Percentiles rank a stretch among this genome's conserved stretches.
Evolutionary conservation across 202 grass and related monocot genomes (phyloP).

Genomic region (Setaria viridis): DNA sequence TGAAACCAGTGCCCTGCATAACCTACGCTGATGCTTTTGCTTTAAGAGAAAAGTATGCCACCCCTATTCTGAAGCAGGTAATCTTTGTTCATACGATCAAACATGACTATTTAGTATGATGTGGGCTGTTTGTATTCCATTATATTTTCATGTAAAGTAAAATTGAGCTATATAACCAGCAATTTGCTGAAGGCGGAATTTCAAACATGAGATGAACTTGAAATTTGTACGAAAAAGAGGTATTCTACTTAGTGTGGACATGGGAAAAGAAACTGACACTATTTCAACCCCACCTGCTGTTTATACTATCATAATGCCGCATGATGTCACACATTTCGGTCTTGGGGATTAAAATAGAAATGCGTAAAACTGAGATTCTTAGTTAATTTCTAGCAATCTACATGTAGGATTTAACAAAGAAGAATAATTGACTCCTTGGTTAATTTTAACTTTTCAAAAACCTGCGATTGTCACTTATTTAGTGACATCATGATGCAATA

Average conservation of each 20-base stretch:
- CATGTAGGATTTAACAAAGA: conserved; percentile 5
- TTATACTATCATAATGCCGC: background rate
- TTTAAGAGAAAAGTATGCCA: conserved; percentile 94
- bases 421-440: conserved; percentile 1
- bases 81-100: conserved; percentile 9
- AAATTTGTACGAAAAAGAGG: background rate
- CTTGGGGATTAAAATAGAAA: background rate
- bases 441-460: background rate
- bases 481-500: conserved; percentile 11
- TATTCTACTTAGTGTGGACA: conserved; percentile 14
- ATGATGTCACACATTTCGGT: background rate
- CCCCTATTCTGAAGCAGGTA: conserved; percentile 95
- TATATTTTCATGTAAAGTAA: background rate
- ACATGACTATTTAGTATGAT: conserved; percentile 4
- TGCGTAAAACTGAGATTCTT: background rate
- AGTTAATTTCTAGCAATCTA: conserved; percentile 10
- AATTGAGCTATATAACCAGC: background rate
- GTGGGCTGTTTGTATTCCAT: background rate
- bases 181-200: background rate
- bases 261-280: background rate
- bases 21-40: conserved; percentile 81
- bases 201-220: conserved; percentile 8
- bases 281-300: background rate
- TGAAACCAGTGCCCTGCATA: conserved; percentile 92
- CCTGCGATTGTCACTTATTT: conserved; percentile 1